These are phyloP conservation scores for Parachlorella kessleri DNA, from an alignment of 139 green algal species.

Conservation along the genomic window DNA sequence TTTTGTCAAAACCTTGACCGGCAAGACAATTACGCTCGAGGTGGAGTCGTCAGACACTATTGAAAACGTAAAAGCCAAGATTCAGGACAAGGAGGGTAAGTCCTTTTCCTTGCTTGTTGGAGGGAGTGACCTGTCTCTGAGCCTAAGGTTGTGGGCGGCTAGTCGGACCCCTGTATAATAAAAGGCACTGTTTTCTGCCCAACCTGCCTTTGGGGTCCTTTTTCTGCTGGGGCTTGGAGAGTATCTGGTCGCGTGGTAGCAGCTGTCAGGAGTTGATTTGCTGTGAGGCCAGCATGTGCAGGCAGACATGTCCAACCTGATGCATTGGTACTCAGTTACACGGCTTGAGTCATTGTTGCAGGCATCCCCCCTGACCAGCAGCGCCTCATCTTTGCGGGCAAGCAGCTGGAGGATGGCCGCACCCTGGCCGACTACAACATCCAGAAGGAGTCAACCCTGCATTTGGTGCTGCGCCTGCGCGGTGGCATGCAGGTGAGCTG, in stretches of 20 bases:
- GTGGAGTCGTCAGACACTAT: conserved; percentile 87
- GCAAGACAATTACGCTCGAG: conserved; percentile 96
- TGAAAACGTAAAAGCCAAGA: conserved; percentile 96
- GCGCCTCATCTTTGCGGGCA: conserved; percentile 96
- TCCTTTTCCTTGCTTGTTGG: conserved; percentile 67
- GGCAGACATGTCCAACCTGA: no score
- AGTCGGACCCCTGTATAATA: no score
- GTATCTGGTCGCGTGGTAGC: neutral
- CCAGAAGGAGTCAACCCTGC: conserved; percentile 89
- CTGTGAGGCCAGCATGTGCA: no score
- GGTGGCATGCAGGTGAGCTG: conserved; percentile 74
- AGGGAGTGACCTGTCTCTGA: conserved; percentile 53
- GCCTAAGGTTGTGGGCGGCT: no score
- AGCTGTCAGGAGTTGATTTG: no score
- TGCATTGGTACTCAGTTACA: neutral
- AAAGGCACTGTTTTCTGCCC: no score
- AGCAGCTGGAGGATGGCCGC: conserved; percentile 96
- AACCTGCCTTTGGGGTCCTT: no score
- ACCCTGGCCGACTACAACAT: conserved; percentile 98
- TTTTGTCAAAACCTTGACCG: conserved; percentile 79
- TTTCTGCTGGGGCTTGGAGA: no score
- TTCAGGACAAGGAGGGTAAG: conserved; percentile 67
- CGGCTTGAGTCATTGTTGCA: conserved; percentile 43
- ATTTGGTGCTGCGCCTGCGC: conserved; percentile 55
- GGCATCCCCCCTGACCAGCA: conserved; percentile 96